phyloP scores from a whole-genome alignment of 352 stramenopile species.

The Pythium diclinum region DNA sequence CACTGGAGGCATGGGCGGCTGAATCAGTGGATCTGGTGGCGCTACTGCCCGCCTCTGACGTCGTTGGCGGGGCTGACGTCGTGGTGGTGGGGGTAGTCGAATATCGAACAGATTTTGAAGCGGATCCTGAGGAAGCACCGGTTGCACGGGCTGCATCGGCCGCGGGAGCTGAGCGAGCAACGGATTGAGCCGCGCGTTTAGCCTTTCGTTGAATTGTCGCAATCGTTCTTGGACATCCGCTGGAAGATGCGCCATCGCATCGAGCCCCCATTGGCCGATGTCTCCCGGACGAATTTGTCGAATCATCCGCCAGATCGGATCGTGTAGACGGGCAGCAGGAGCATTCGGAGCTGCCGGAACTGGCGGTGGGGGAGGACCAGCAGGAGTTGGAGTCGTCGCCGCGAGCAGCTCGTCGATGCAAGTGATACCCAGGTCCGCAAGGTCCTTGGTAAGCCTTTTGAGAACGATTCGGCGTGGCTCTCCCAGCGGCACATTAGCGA shows the following conservation, averaged over 20 bases:
- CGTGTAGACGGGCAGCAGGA: not conserved
- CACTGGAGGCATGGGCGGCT: not conserved
- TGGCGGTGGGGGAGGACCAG: not conserved
- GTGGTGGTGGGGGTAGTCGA: not conserved
- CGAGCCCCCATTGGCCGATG: too few relatives aligned
- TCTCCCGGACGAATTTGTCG: not conserved
- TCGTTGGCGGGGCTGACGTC: not conserved
- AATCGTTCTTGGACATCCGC: not conserved
- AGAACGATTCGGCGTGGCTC: not conserved
- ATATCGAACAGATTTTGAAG: not conserved
- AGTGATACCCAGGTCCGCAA: not conserved
- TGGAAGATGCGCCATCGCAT: not conserved
- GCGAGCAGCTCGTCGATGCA: not conserved
- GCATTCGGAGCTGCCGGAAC: not conserved
- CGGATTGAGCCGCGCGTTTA: not conserved
- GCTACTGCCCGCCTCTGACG: not conserved
- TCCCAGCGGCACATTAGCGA: not conserved
- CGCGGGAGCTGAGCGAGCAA: not conserved
- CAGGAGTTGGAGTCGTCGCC: not conserved
- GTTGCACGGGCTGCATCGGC: not conserved
- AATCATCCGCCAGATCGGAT: not conserved
- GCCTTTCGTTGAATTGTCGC: not conserved
- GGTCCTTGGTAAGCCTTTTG: not conserved
- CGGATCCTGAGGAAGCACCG: not conserved
- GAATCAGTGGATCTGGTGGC: not conserved